These are phyloP conservation scores for Rosa multiflora DNA, from an alignment of 306 rosid species.

Conservation along the genomic window DNA sequence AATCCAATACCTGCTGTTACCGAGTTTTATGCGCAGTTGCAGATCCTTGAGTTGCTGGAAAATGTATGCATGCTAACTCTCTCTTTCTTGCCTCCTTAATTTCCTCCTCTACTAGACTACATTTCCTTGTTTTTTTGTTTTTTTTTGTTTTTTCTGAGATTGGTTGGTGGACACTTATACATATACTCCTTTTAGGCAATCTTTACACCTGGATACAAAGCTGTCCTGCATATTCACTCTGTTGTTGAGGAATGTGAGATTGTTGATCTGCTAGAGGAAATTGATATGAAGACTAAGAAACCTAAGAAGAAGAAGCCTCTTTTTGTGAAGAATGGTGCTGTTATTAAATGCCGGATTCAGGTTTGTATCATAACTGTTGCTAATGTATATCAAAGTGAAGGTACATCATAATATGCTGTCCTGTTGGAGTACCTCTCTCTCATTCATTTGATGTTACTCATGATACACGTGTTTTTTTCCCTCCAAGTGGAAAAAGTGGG, in stretches of 20 bases:
- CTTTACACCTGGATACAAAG: constrained; percentile 99
- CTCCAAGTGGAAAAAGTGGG: not conserved
- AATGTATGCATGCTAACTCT: constrained; percentile 45
- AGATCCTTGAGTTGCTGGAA: constrained; percentile 88
- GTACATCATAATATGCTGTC: not conserved
- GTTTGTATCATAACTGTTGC: constrained; percentile 31
- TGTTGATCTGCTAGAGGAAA: constrained; percentile 82
- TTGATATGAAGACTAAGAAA: constrained; percentile 87
- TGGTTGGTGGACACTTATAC: not conserved
- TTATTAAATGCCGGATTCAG: constrained; percentile 84
- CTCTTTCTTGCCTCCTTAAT: not conserved
- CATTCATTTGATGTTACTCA: not conserved
- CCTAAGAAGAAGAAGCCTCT: constrained; percentile 79
- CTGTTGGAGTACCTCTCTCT: not conserved
- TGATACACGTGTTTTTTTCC: not conserved
- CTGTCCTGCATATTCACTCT: constrained; percentile 88
- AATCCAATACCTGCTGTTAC: constrained; percentile 68
- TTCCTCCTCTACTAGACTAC: not conserved
- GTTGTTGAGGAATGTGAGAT: constrained; percentile 99
- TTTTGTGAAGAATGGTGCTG: constrained; percentile 92
- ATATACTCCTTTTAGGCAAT: constrained; percentile 60
- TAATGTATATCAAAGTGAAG: not conserved
- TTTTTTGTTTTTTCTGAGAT: not conserved
- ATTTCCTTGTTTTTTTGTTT: not conserved
- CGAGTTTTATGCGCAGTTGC: constrained; percentile 83